phyloP scores from a whole-genome alignment of 179 eudicot species.

The Amaranthus tricolor region DNA sequence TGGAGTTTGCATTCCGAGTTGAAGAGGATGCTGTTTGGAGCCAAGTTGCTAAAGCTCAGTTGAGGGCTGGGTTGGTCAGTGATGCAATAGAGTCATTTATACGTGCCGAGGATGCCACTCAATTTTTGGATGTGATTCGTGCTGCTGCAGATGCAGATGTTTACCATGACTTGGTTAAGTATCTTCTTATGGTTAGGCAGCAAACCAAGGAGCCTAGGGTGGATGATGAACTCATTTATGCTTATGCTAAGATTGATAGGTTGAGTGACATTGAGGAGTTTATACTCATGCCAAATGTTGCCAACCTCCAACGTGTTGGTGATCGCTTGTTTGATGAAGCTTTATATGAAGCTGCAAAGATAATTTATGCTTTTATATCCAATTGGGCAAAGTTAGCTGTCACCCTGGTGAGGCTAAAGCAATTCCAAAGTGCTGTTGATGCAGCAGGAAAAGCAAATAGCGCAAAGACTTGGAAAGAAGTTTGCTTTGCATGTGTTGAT shows the following conservation, averaged over 20 bases:
- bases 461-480: slow-evolving; percentile 93
- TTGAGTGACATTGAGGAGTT: slow-evolving; percentile 90
- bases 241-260: slow-evolving; percentile 92
- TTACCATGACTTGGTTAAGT: slow-evolving; percentile 76
- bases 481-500: slow-evolving; percentile 95
- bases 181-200: slow-evolving; percentile 90
- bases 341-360: slow-evolving; percentile 91
- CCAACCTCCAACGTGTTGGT: slow-evolving; percentile 86
- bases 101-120: slow-evolving; percentile 91
- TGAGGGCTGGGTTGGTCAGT: slow-evolving; percentile 83
- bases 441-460: slow-evolving; percentile 94
- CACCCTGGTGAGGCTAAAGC: slow-evolving; percentile 72
- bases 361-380: slow-evolving; percentile 82
- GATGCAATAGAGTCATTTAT: slow-evolving; percentile 95
- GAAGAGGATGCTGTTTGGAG: slow-evolving; percentile 99
- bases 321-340: slow-evolving; percentile 89
- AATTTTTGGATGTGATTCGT: slow-evolving; percentile 76
- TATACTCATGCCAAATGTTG: slow-evolving; percentile 94
- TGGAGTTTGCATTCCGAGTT: slow-evolving; percentile 94
- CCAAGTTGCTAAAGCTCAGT: slow-evolving; percentile 92
- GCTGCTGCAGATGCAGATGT: slow-evolving; percentile 80
- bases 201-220: slow-evolving; percentile 88
- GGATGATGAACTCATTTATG: slow-evolving; percentile 92
- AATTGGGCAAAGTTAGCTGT: slow-evolving; percentile 91
- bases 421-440: slow-evolving; percentile 96